Evolutionary conservation across 768 basidiomycete genomes (phyloP), one percentile per base, ranked within the genome.

Genomic region (Aureoboletus auriporus): DNA sequence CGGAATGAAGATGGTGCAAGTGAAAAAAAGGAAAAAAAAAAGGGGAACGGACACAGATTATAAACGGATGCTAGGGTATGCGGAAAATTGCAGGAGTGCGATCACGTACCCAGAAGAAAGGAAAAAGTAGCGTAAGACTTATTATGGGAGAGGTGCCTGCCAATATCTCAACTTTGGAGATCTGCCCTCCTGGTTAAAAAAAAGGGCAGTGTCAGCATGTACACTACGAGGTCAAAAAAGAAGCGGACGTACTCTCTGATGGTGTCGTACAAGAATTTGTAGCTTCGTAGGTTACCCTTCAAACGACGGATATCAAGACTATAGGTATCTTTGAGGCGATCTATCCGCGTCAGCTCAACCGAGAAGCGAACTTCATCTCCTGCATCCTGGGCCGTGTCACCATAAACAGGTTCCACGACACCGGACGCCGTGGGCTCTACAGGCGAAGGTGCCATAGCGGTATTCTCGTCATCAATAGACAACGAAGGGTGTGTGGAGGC

Each of bases 331-430:
- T 85, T 89, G 59, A 98, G 75, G 53, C 92, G 82, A 67, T 91
- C 87, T 59, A 99, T 75, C 59, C 89, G 74, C 40, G 95, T 97
- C 53, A 99, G 70, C 72, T 99, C 96, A 53, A 97, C 87, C 11
- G 84, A 90, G 75, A 98, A 98, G 57, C 90, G 83, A 57, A 99
- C 92, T 81, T 98, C 96, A 58, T 95, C 95, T 28, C 93, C 93
- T 16, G 82, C 80, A 61, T 98, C 96, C 57, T 88, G 80, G 5
- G 75, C 63, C n/a, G 71, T 57, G 48, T 89, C 89, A 12, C 94
- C 94, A 60, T 95, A 97, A 17, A 85, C 62, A 17, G 83, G 70
- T 46, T 85, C 79, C n/a, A 60, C 55, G 43, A 69, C 69, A 39
- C 57, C 42, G 0, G 57, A 48, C n/a, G 71, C 33, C 8, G 66